phyloP scores from a whole-genome alignment of 208 protist species.

The Leishmania gerbilli region DNA sequence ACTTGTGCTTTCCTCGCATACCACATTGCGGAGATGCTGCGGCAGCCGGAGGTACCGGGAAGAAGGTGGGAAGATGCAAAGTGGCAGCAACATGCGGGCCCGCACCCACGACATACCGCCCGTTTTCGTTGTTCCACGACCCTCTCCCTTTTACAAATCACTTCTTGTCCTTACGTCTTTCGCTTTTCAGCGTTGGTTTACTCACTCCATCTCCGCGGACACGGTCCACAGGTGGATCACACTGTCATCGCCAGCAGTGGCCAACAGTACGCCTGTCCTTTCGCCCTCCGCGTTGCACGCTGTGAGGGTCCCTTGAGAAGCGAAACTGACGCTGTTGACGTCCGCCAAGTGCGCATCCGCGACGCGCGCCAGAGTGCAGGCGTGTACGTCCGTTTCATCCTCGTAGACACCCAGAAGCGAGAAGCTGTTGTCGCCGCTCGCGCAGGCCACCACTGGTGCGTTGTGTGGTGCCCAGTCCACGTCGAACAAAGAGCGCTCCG shows the following conservation, averaged over 20 bases:
- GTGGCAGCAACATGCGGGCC: neutral
- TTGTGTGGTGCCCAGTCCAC: conserved; percentile 69
- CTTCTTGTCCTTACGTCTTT: too few species aligned
- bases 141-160: neutral
- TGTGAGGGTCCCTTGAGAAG: conserved; percentile 21
- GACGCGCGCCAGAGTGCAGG: conserved; percentile 41
- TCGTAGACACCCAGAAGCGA: conserved; percentile 62
- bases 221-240: conserved; percentile 75
- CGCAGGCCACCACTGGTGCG: conserved; percentile 63
- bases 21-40: neutral
- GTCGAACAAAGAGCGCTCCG: conserved; percentile 73
- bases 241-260: conserved; percentile 77
- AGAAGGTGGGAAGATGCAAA: neutral
- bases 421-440: conserved; percentile 86
- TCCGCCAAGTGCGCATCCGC: conserved; percentile 68
- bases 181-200: neutral
- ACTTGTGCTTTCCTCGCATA: neutral
- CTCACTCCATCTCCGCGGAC: conserved; percentile 7
- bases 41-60: neutral
- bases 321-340: conserved; percentile 83
- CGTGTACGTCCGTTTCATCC: conserved; percentile 34
- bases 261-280: conserved; percentile 44
- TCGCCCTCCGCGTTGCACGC: conserved; percentile 8
- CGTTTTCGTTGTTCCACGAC: neutral
- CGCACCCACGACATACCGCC: neutral